Evolutionary conservation across 2,329 filamentous ascomycete genomes (phyloP), one percentile per base, ranked within the genome.

Genomic region (Diaporthe amygdali): DNA sequence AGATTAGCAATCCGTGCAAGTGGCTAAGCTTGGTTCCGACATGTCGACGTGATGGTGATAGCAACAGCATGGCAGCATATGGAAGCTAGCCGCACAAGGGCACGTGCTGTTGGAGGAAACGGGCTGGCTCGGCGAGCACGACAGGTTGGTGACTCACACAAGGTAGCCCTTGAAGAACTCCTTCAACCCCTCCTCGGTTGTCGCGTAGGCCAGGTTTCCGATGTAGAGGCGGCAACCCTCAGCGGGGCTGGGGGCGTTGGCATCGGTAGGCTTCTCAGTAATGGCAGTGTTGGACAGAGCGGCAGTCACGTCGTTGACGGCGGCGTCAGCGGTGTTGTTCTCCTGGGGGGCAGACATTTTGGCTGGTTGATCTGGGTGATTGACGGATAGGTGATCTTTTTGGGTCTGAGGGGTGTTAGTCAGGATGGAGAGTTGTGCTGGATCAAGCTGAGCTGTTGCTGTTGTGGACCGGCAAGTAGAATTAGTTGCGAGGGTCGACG

Each of bases 151-250:
- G 34, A 94, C 96, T 90, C 91, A 99, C 96, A 99, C 94, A 89
- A 96, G 93, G 90, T 97, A 98, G 86, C 92, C 94, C 90, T 96
- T 96, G 93, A 99, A 99, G 91, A 99, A 99, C 80, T 96, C 94
- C 90, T 97, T 97, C 91, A 99, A 94, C 92, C 98, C 95, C 93
- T 94, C 96, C 94, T 98, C 96, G 85, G 95, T 97, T 92, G 96
- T 98, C 92, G 96, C 95, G 86, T 99, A 99, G 82, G 96, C 96
- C 91, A 99, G 94, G 90, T 99, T 99, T 90, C 96, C 96, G 89
- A 99, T 98, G 89, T 99, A 99, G 81, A 99, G 93, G 88, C 96
- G 94, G 89, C 96, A 94, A 85, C 96, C 96, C 90, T 99, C 96
- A 86, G 96, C 95, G 85, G 96, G 96, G 88, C 95, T 97, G 87